Evolutionary conservation across 805 yeast species (phyloP).

Genomic region (Starmerella sirachaensis): DNA sequence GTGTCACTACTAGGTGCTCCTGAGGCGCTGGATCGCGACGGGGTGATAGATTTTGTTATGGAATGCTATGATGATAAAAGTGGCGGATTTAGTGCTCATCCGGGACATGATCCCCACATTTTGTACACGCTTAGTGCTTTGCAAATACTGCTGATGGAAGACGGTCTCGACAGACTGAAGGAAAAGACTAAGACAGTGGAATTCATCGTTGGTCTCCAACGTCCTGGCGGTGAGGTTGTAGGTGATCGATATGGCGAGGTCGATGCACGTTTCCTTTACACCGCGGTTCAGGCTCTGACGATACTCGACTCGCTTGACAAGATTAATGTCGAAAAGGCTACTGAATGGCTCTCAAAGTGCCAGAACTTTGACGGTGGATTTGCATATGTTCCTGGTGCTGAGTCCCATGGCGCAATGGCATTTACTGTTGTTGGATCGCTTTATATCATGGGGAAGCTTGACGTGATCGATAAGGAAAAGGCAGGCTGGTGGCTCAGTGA

Average conservation of each 20-base stretch:
- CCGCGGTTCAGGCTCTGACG: slow-evolving; percentile 61
- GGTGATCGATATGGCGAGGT: slow-evolving; percentile 91
- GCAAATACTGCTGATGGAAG: slow-evolving; percentile 62
- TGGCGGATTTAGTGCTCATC: slow-evolving; percentile 79
- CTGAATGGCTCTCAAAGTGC: slow-evolving; percentile 52
- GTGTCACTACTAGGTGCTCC: slow-evolving; percentile 46
- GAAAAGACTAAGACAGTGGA: slow-evolving; percentile 29
- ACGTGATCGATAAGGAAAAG: slow-evolving; percentile 34
- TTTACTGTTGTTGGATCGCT: slow-evolving; percentile 77
- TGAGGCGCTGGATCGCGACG: slow-evolving; percentile 46
- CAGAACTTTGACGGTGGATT: slow-evolving; percentile 92
- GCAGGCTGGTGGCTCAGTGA: slow-evolving; percentile 80
- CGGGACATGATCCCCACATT: slow-evolving; percentile 79
- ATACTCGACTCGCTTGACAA: slow-evolving; percentile 50
- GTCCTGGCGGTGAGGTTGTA: slow-evolving; percentile 58
- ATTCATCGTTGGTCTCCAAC: slow-evolving; percentile 35
- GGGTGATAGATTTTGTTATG: slow-evolving; percentile 56
- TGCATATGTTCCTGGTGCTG: slow-evolving; percentile 90
- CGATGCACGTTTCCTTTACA: slow-evolving; percentile 83
- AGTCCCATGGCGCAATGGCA: slow-evolving; percentile 72
- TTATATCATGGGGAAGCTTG: slow-evolving; percentile 51
- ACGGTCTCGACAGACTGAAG: slow-evolving; percentile 36
- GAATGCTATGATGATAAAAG: slow-evolving; percentile 41
- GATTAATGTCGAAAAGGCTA: slow-evolving; percentile 43
- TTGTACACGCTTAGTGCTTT: slow-evolving; percentile 76